Evolutionary conservation across 305 asterid species (phyloP).

Genomic region (Vinca major): DNA sequence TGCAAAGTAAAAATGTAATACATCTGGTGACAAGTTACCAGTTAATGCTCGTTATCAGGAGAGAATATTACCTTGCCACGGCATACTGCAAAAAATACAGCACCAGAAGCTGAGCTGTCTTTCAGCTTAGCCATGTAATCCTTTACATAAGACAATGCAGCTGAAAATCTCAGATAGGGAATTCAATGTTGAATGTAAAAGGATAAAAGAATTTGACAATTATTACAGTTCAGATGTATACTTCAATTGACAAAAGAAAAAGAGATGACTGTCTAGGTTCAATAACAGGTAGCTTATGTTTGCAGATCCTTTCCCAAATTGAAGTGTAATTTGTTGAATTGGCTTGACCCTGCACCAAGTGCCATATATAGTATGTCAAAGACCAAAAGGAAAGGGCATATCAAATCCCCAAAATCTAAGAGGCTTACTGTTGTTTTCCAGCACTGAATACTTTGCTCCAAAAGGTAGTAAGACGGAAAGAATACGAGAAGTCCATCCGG

Average conservation of each 20-base stretch:
- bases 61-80: slow-evolving; percentile 78
- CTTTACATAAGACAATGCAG: slow-evolving; percentile 36
- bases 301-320: slow-evolving; percentile 97
- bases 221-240: slow-evolving; percentile 19
- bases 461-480: slow-evolving; percentile 85
- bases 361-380: slow-evolving; percentile 11
- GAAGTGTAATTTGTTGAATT: slow-evolving; percentile 52
- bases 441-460: slow-evolving; percentile 80
- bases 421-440: slow-evolving; percentile 73
- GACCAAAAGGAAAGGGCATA: slow-evolving; percentile 11
- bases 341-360: slow-evolving; percentile 45
- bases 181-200: not conserved
- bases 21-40: not conserved
- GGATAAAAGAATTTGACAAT: not conserved
- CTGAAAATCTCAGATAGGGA: slow-evolving; percentile 12
- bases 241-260: slow-evolving; percentile 79
- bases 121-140: slow-evolving; percentile 79
- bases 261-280: slow-evolving; percentile 96
- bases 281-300: slow-evolving; percentile 80
- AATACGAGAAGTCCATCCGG: slow-evolving; percentile 97
- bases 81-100: slow-evolving; percentile 93
- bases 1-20: not conserved
- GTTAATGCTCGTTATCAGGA: slow-evolving; percentile 4
- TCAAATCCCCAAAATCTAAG: slow-evolving; percentile 15
- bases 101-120: slow-evolving; percentile 63